Conservation (phyloP, 306 rosid genomes). For the Medicago ruthenica region DNA sequence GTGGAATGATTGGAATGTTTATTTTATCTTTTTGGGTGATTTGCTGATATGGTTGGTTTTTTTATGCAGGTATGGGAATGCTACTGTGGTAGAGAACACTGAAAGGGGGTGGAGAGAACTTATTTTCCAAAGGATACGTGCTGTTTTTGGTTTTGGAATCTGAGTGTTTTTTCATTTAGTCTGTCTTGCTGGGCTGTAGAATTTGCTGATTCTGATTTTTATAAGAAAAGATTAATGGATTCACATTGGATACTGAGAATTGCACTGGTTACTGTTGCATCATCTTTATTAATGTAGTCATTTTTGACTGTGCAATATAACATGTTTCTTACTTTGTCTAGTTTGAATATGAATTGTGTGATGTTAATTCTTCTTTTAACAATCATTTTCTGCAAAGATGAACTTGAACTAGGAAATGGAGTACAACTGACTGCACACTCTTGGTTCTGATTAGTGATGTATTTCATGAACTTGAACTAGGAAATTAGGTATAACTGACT, state of each 20-base stretch:
- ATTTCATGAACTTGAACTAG: conserved; percentile 1
- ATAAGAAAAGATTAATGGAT: conserved; percentile 46
- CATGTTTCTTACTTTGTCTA: not conserved
- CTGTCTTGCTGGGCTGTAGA: conserved; percentile 38
- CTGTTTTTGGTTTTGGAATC: conserved; percentile 93
- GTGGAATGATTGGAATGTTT: not conserved
- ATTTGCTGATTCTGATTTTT: conserved; percentile 25
- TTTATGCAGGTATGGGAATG: conserved; percentile 81
- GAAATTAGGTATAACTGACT: not conserved
- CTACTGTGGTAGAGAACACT: conserved; percentile 95
- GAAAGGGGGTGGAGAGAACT: conserved; percentile 99
- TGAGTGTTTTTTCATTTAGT: conserved; percentile 41
- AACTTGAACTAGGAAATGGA: not conserved
- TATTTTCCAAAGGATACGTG: conserved; percentile 91
- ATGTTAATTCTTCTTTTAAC: not conserved
- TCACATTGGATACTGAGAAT: conserved; percentile 47
- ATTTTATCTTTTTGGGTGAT: not conserved
- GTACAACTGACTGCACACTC: not conserved
- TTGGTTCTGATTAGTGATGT: not conserved
- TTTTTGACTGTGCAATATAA: not conserved
- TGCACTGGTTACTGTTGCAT: conserved; percentile 11
- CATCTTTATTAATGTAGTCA: not conserved
- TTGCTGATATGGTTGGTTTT: conserved; percentile 15
- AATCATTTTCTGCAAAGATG: not conserved
- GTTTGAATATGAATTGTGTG: conserved; percentile 32